Base-by-base conservation (phyloP, 1,139 yeast genomes). In the Yarrowia galli region DNA sequence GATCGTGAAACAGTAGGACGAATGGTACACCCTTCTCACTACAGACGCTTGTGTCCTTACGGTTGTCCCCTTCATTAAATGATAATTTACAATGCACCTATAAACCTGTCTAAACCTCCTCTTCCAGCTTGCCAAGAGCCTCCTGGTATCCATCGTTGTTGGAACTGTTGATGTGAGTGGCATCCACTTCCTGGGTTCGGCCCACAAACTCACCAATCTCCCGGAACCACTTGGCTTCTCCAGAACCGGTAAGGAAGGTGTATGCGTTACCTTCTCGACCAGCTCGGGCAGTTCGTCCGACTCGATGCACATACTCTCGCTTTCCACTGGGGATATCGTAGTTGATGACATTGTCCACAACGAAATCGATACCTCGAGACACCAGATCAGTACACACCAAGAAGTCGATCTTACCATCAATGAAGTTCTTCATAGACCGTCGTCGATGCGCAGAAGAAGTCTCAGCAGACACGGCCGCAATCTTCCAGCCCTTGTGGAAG, bases 201-300 rank as follows among this genome's bases (percentile, higher is more conserved):
- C 70, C 71, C 56, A 76, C 73, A 20, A 71, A 70, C 67, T 71
- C 72, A 42, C 77, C 76, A 69, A 78, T 73, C 38, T 69, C 72
- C 71, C 82, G 81, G 73, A 86, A 86, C 88, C 92, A 91, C 72
- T 83, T 87, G 68, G 80, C 81, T 72, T 92, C 98, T 68, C 92
- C 93, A 69, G 85, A 86, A 36, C 97, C 97, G 69, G 88, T 83
- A 25, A 88, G 82, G 51, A 92, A 76, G 68, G 85, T 89, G 74
- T 87, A 85, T 0, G 97, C 97, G 66, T 82, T 81, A 74, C 99
- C 99, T 0, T 73, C 65, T 64, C 88, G 85, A 68, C 89, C 88
- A 1, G 98, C 99, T 79, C 99, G 87, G 0, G 98, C 98, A 0
- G 98, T 93, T 81, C 99, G 87, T 56, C 99, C 99, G 43, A 93